phyloP scores from a whole-genome alignment of 2,329 filamentous ascomycete genomes.

The Pochonia chlamydosporia region DNA sequence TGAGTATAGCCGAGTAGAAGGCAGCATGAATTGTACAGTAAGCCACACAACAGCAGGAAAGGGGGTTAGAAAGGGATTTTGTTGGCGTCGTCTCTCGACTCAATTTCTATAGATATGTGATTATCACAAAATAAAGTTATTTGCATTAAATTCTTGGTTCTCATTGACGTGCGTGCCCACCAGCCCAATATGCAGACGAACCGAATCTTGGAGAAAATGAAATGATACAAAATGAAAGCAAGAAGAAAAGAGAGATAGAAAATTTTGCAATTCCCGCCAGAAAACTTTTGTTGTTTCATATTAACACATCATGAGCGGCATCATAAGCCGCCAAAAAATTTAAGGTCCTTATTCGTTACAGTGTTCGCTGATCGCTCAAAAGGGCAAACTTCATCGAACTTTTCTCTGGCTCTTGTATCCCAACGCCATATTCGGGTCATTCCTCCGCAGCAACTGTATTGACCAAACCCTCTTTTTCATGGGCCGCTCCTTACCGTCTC shows the following conservation, averaged over 20 bases:
- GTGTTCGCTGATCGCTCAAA: conserved; percentile 5
- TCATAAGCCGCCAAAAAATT: conserved; percentile 15
- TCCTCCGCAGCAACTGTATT: neutral
- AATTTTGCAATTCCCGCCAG: neutral
- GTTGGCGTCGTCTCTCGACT: conserved; percentile 4
- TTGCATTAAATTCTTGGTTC: conserved; percentile 3
- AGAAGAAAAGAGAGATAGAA: neutral
- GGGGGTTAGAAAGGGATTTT: neutral
- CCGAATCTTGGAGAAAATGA: neutral
- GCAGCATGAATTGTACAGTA: neutral
- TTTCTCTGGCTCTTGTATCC: neutral
- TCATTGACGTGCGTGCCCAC: conserved; percentile 1
- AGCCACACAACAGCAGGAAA: neutral
- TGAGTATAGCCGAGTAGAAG: neutral
- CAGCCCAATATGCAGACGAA: neutral
- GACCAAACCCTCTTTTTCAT: neutral
- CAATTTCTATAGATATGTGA: neutral
- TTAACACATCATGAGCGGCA: conserved; percentile 24
- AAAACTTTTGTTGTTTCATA: conserved; percentile 18
- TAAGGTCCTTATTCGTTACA: conserved; percentile 24
- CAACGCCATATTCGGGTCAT: neutral
- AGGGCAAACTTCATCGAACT: conserved; percentile 1
- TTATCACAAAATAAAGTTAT: neutral
- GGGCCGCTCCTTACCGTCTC: neutral
- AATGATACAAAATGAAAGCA: neutral